Evolutionary conservation across 2,329 filamentous ascomycete genomes (phyloP).

Genomic region (Botrytis fragariae): DNA sequence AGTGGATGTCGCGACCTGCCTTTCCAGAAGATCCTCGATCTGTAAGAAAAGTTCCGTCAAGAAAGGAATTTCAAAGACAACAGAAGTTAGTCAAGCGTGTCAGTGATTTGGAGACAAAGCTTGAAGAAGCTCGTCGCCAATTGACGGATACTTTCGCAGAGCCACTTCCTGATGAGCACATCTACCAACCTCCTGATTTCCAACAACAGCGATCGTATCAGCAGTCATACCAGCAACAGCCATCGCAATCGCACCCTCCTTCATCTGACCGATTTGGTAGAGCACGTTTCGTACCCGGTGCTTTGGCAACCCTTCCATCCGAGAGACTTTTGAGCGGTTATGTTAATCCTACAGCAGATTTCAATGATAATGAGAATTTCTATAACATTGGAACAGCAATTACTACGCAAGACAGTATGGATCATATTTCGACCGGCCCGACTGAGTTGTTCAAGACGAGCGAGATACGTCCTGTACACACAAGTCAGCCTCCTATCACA

Average conservation of each 20-base stretch:
- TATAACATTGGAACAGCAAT: conserved; percentile 19
- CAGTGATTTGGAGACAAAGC: conserved; percentile 58
- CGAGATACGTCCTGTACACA: background rate
- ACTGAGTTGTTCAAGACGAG: conserved; percentile 7
- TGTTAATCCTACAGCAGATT: conserved; percentile 25
- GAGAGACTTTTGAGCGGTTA: conserved; percentile 44
- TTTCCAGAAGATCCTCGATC: conserved; percentile 3
- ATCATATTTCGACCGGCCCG: background rate
- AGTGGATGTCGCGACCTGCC: background rate
- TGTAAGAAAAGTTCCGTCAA: conserved; percentile 48
- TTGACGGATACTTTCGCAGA: conserved; percentile 49
- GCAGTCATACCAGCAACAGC: conserved; percentile 18
- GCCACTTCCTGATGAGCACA: conserved; percentile 30
- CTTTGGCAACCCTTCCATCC: conserved; percentile 45
- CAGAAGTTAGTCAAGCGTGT: conserved; percentile 57
- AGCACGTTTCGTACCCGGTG: conserved; percentile 43
- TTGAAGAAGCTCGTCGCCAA: conserved; percentile 54
- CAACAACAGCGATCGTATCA: background rate
- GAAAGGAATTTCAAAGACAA: conserved; percentile 56
- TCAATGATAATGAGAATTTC: conserved; percentile 15
- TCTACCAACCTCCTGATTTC: conserved; percentile 21
- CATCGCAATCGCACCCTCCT: background rate
- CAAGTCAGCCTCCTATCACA: background rate
- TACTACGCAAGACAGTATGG: conserved; percentile 17
- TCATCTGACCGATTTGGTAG: conserved; percentile 33